These are phyloP conservation scores for Jatropha podagrica DNA, from an alignment of 441 rosid species.

Conservation along the genomic window DNA sequence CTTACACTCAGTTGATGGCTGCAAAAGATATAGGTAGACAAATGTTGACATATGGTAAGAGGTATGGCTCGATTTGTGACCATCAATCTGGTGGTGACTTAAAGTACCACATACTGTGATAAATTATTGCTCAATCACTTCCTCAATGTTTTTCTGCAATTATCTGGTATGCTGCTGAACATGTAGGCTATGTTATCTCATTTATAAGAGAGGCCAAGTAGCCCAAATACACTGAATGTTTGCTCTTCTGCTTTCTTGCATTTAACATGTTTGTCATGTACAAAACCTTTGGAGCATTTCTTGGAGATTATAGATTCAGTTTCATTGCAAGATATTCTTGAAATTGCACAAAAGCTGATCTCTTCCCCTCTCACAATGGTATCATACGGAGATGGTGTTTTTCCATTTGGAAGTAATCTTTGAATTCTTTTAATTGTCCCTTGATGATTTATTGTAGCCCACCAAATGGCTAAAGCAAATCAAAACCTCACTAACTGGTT, in stretches of 20 bases:
- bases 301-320: constrained; percentile 57
- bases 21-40: constrained; percentile 89
- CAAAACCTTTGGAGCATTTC: constrained; percentile 74
- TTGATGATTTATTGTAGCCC: constrained; percentile 12
- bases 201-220: background rate
- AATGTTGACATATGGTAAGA: constrained; percentile 75
- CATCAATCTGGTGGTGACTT: background rate
- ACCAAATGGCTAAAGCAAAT: background rate
- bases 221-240: background rate
- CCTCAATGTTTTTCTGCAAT: background rate
- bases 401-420: constrained; percentile 4
- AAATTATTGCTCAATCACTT: background rate
- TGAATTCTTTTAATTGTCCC: background rate
- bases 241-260: background rate
- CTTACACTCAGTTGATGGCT: constrained; percentile 53
- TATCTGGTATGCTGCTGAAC: background rate
- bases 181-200: background rate
- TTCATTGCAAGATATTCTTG: constrained; percentile 50
- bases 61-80: constrained; percentile 42
- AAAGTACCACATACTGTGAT: background rate
- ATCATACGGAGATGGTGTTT: constrained; percentile 72
- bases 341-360: constrained; percentile 52
- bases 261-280: constrained; percentile 17
- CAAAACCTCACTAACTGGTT: background rate
- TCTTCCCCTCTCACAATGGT: constrained; percentile 84